Conservation (phyloP, 345 rosid genomes). For the Psidium guajava region DNA sequence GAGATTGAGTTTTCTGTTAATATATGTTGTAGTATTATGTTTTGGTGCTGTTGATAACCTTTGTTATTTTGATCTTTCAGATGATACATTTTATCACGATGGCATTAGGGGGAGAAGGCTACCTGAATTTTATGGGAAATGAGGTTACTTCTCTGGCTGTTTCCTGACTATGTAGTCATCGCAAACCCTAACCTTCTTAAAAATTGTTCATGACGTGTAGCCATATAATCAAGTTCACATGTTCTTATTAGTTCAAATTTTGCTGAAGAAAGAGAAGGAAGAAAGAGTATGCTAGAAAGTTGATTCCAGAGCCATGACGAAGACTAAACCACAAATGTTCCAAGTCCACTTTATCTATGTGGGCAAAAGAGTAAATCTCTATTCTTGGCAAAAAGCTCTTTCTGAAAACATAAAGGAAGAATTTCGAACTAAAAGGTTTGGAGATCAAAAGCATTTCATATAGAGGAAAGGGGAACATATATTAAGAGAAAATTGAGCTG, state of each 20-base stretch:
- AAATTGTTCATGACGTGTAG: neutral
- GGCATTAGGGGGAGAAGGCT: slow-evolving; percentile 82
- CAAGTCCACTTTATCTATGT: neutral
- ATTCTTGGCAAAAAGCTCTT: neutral
- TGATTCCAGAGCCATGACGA: neutral
- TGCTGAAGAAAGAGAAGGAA: neutral
- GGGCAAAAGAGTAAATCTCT: neutral
- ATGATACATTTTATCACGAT: slow-evolving; percentile 69
- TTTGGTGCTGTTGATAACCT: neutral
- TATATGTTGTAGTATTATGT: neutral
- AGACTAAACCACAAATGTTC: neutral
- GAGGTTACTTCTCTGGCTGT: slow-evolving; percentile 33
- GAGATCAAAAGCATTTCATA: neutral
- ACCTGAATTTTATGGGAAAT: slow-evolving; percentile 81
- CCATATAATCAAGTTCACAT: neutral
- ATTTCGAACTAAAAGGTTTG: neutral
- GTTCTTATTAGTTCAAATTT: neutral
- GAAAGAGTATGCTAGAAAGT: neutral
- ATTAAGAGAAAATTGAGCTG: neutral
- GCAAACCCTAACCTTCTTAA: neutral
- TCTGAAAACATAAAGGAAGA: neutral
- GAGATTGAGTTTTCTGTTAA: neutral
- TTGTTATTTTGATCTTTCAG: slow-evolving; percentile 9
- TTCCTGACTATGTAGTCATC: neutral
- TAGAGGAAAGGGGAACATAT: neutral